Evolutionary conservation across 352 stramenopile genomes (phyloP), one percentile per base, ranked within the genome.

Genomic region (Phytopythium kandeliae): DNA sequence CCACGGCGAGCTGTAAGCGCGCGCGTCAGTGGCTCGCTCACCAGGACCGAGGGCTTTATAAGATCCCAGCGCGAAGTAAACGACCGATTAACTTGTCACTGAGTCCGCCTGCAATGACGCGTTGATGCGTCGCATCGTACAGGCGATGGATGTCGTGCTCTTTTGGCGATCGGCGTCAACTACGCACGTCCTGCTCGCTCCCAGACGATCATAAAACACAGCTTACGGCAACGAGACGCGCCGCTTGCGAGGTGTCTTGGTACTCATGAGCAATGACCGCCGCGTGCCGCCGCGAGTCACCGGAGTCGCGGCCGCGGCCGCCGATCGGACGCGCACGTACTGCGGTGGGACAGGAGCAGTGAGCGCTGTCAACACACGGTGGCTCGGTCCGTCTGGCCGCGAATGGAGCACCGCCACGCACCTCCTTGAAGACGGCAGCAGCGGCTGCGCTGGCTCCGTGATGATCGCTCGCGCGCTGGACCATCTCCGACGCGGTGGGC

Each of bases 401-500:
- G n/a, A 38, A 38, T n/a, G 13, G 15, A 38, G 31, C 28, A 33
- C 5, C 28, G 28, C 31, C 11, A 11, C 7, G 22, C 64, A 76
- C 67, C 57, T 76, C 61, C 17, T 61, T 34, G 22, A 76, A 46
- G 13, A 65, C 47, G 11, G 58, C 59, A 45, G 58, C 59, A 45
- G 28, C 42, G 47, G 41, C 49, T 55, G 55, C 33, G 30, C 43
- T 53, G 13, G 51, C 22, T 35, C 25, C 46, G 24, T 66, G n/a
- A 8, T 12, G 45, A 13, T 78, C 45, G 10, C 43, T 49, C 17
- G 63, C 54, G 22, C 59, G 60, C 13, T 62, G 55, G 6, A 82
- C 22, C 28, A 91, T 72, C 2, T 60, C 46, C 7, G 51, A 34
- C 28, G 75, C 73, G 26, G 57, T 84, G 1, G 76, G 76, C 38